These are phyloP conservation scores for Pyrus pyrifolia DNA, from an alignment of 306 rosid species.

Conservation along the genomic window DNA sequence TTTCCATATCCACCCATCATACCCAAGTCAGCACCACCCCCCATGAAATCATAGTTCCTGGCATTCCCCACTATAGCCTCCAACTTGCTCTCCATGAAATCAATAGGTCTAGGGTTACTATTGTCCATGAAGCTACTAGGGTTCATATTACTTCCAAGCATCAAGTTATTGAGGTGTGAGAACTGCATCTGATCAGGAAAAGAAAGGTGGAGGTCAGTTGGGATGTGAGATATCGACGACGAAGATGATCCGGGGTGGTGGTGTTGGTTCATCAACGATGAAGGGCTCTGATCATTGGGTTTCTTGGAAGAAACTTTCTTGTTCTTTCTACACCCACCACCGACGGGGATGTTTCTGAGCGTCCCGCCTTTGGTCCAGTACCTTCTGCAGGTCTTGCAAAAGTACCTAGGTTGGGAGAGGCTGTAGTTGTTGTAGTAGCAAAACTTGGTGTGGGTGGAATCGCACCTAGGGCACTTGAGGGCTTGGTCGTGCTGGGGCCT, in stretches of 20 bases:
- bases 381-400: slow-evolving; percentile 92
- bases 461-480: slow-evolving; percentile 89
- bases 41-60: slow-evolving; percentile 52
- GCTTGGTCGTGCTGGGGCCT: slow-evolving; percentile 82
- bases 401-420: slow-evolving; percentile 93
- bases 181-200: slow-evolving; percentile 56
- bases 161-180: slow-evolving; percentile 48
- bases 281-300: slow-evolving; percentile 30
- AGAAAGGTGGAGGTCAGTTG: slow-evolving; percentile 73
- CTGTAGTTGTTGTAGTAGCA: slow-evolving; percentile 99
- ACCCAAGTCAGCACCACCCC: slow-evolving; percentile 33
- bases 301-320: slow-evolving; percentile 68
- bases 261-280: slow-evolving; percentile 1
- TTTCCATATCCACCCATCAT: slow-evolving; percentile 37
- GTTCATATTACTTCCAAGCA: slow-evolving; percentile 40
- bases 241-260: slow-evolving; percentile 28
- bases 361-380: slow-evolving; percentile 99
- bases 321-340: slow-evolving; percentile 95
- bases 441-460: slow-evolving; percentile 91
- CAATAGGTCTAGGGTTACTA: slow-evolving; percentile 43
- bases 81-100: slow-evolving; percentile 73
- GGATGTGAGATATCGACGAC: slow-evolving; percentile 28
- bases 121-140: slow-evolving; percentile 34
- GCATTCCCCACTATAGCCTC: slow-evolving; percentile 42
- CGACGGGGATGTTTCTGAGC: slow-evolving; percentile 90